Evolutionary conservation across 768 basidiomycete species (phyloP), one percentile per base, ranked within the genome.

Genomic region (Lentinula lateritia): DNA sequence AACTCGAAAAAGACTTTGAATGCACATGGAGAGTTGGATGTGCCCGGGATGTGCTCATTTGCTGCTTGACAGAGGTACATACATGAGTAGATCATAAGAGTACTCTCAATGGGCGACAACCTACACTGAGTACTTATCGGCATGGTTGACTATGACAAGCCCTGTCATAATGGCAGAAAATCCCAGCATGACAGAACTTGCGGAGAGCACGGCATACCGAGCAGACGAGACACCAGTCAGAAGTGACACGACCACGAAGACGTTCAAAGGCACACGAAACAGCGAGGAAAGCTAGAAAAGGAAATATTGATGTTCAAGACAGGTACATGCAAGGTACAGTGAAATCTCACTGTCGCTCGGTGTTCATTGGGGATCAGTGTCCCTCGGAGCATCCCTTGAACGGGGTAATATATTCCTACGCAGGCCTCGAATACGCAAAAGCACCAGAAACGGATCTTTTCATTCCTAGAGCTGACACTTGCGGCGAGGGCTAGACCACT

Each of bases 321-420:
- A 41, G 54, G 32, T 52, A 52, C 12, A 50, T 9, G 50, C 34
- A 54, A 16, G 54, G 32, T 56, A 50, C 15, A 9, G 10, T 60
- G n/a, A 36, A 45, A 16, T 69, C 83, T 65, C 63, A 90, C 88
- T 57, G 89, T 90, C 1, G 89, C 89, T 15, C 89, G 81, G 65
- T 90, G 83, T 67, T 89, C 89, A 62, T 90, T 85, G 1, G 85
- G 76, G 12, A 90, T 85, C 58, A 90, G 70, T 1, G 79, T 77
- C 23, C 88, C 87, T 43, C 86, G 79, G 20, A 90, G 72, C 80
- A 88, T 90, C 34, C 89, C 89, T 61, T 90, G 89, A 35, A 89
- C 82, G 23, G 89, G 89, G 67, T 90, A 90, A 67, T 90, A 90
- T 83, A 88, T 82, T 50, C 89, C 89, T 6, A 90, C 89, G 68